Conservation (phyloP, 2,329 filamentous ascomycete species). For the Phaeosphaeria sp. region DNA sequence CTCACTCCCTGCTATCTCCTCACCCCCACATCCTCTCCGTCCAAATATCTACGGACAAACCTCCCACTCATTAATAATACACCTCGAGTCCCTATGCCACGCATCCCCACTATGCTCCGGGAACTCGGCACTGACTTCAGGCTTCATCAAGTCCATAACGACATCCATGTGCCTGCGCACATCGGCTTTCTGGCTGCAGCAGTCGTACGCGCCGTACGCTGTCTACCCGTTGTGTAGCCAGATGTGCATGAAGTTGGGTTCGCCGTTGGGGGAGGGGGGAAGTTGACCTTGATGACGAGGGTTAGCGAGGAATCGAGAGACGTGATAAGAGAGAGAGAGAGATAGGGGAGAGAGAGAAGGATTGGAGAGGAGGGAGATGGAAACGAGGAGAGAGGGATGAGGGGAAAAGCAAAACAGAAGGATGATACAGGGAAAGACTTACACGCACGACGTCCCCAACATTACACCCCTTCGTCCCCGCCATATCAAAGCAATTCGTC, state of each 20-base stretch:
- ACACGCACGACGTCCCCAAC: neutral
- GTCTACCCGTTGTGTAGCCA: neutral
- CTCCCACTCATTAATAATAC: neutral
- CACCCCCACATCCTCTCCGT: no score
- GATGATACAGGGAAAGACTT: neutral
- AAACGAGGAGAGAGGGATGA: no score
- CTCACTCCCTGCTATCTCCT: no score
- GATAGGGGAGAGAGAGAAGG: no score
- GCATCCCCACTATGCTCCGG: neutral
- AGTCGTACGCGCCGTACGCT: neutral
- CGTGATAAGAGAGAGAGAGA: no score
- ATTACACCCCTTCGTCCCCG: neutral
- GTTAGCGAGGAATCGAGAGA: no score
- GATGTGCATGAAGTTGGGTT: neutral
- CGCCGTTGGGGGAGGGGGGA: no score
- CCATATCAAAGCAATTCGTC: constrained; percentile 1
- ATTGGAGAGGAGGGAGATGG: neutral
- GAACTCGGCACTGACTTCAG: neutral
- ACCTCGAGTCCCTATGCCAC: neutral
- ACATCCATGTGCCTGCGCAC: neutral
- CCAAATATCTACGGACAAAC: neutral
- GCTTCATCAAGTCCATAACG: neutral
- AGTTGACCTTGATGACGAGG: no score
- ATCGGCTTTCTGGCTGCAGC: neutral
- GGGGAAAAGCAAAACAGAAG: no score